phyloP scores from a whole-genome alignment of 306 rosid species.

The Trifolium dubium region DNA sequence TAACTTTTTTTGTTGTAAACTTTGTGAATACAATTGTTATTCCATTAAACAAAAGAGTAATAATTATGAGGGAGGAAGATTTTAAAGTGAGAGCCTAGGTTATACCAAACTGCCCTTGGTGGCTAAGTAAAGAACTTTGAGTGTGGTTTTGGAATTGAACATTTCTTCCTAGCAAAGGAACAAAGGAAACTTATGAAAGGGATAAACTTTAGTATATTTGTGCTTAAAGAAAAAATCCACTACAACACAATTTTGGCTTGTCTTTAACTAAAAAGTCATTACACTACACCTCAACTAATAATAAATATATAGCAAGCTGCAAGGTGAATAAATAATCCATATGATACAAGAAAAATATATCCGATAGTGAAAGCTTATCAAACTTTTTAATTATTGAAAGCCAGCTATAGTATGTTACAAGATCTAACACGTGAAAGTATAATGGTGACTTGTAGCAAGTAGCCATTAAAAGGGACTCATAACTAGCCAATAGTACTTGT shows the following conservation, averaged over 20 bases:
- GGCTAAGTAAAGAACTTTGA: slow-evolving; percentile 37
- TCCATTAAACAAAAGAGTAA: not conserved
- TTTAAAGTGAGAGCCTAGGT: not conserved
- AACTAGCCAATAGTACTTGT: slow-evolving; percentile 10
- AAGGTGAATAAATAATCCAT: slow-evolving; percentile 23
- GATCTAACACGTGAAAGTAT: slow-evolving; percentile 31
- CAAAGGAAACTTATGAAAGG: slow-evolving; percentile 43
- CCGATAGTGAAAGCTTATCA: slow-evolving; percentile 26
- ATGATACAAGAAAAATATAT: slow-evolving; percentile 7
- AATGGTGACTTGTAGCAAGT: slow-evolving; percentile 17
- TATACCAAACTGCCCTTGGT: slow-evolving; percentile 23
- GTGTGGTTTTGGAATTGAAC: slow-evolving; percentile 39
- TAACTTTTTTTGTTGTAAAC: too few relatives aligned
- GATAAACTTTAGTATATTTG: slow-evolving; percentile 8
- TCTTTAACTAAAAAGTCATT: slow-evolving; percentile 9
- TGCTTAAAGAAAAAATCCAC: slow-evolving; percentile 25
- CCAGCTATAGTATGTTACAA: slow-evolving; percentile 16
- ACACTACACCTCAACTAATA: slow-evolving; percentile 27
- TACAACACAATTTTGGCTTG: slow-evolving; percentile 16
- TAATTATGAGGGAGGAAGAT: not conserved
- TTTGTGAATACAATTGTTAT: too few relatives aligned
- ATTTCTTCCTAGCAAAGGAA: slow-evolving; percentile 46
- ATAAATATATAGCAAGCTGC: slow-evolving; percentile 18
- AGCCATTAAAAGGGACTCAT: slow-evolving; percentile 19
- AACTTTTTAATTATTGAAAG: slow-evolving; percentile 15